phyloP scores from a whole-genome alignment of 345 rosid species.

The Aurinia saxatilis region DNA sequence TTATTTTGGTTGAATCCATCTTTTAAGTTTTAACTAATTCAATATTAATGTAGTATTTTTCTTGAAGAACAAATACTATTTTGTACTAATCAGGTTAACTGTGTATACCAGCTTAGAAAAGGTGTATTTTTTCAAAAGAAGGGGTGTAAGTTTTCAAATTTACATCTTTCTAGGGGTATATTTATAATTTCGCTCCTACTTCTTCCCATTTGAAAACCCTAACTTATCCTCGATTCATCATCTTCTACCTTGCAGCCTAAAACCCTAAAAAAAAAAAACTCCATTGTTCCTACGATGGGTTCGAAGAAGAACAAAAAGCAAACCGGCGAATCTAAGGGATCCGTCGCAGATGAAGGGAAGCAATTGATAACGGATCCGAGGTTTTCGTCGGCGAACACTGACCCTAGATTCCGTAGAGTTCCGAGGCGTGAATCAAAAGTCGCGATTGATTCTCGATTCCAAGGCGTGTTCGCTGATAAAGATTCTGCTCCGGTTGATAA shows the following conservation, averaged over 20 bases:
- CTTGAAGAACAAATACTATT: too few relatives aligned
- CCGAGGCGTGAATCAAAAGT: constrained; percentile 63
- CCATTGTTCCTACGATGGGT: constrained; percentile 4
- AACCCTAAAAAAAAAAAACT: background rate
- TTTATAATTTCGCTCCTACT: too few relatives aligned
- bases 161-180: too few relatives aligned
- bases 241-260: too few relatives aligned
- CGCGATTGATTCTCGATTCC: constrained; percentile 67
- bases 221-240: background rate
- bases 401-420: constrained; percentile 79
- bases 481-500: constrained; percentile 62
- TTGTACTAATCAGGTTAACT: too few relatives aligned
- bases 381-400: constrained; percentile 60
- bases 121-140: too few relatives aligned
- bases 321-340: background rate
- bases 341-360: constrained; percentile 1
- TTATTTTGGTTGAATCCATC: too few relatives aligned
- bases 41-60: too few relatives aligned
- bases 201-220: background rate
- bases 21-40: too few relatives aligned
- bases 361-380: constrained; percentile 53
- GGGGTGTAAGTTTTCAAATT: too few relatives aligned
- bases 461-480: constrained; percentile 47
- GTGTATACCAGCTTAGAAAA: too few relatives aligned
- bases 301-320: constrained; percentile 16